These are phyloP conservation scores for Starmerella sirachaensis DNA, from an alignment of 805 yeast species.

Conservation along the genomic window DNA sequence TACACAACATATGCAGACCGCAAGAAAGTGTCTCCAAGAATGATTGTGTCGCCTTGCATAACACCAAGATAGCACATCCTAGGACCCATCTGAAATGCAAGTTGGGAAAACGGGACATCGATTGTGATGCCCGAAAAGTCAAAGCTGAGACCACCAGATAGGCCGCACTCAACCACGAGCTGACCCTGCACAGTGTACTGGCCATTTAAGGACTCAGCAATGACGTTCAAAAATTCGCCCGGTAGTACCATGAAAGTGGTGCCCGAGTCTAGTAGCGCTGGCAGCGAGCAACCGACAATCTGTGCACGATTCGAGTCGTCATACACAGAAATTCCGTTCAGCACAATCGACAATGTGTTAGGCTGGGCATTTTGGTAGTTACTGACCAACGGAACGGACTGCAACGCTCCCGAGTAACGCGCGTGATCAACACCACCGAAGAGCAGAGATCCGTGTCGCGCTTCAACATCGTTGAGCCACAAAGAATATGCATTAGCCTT, in stretches of 20 bases:
- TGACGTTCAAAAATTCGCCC: conserved; percentile 21
- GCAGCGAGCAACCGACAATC: conserved; percentile 11
- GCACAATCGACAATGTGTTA: conserved; percentile 12
- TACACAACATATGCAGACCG: conserved; percentile 55
- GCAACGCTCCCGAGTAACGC: conserved; percentile 32
- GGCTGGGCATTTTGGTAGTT: conserved; percentile 13
- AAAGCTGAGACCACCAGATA: conserved; percentile 30
- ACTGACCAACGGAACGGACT: conserved; percentile 27
- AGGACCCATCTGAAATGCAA: conserved; percentile 8
- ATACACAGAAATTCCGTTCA: conserved; percentile 15
- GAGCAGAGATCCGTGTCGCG: conserved; percentile 30
- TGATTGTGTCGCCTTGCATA: conserved; percentile 26
- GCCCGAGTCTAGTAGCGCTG: conserved; percentile 44
- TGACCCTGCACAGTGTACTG: conserved; percentile 30
- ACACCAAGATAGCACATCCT: conserved; percentile 22
- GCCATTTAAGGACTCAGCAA: conserved; percentile 32
- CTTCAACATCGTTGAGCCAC: conserved; percentile 31
- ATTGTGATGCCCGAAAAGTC: conserved; percentile 42
- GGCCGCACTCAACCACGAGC: conserved; percentile 33
- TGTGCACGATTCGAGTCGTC: conserved; percentile 5
- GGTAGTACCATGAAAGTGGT: conserved; percentile 41
- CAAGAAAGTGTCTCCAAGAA: conserved; percentile 57
- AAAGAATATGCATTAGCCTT: conserved; percentile 35
- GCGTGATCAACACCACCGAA: conserved; percentile 37
- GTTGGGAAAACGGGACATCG: conserved; percentile 33